Percentiles rank a stretch among this genome's conserved stretches.
These are phyloP conservation scores for Coniochaeta prunicola DNA, from an alignment of 2,329 filamentous ascomycete species.

Conservation along the genomic window DNA sequence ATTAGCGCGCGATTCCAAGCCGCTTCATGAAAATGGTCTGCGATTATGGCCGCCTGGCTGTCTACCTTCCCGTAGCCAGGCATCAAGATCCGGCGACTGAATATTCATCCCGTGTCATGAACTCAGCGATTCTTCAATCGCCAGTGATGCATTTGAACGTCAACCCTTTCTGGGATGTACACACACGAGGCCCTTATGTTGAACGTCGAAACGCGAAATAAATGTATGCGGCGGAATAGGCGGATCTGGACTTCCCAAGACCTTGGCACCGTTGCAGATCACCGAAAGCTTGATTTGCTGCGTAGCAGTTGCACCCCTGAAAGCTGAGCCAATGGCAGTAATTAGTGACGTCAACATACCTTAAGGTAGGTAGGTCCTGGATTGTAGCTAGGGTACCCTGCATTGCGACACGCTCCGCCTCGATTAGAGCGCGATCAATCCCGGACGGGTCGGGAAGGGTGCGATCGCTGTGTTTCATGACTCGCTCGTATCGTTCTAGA, in stretches of 20 bases:
- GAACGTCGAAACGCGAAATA: neutral
- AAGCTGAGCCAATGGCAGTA: neutral
- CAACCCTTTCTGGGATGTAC: too few relatives aligned
- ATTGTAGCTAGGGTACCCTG: neutral
- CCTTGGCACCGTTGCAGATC: neutral
- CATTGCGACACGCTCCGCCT: neutral
- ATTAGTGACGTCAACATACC: neutral
- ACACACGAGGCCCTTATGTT: too few relatives aligned
- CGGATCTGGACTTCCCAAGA: neutral
- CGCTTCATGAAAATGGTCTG: too few relatives aligned
- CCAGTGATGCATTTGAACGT: too few relatives aligned
- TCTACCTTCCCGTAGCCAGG: too few relatives aligned
- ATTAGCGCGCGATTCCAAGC: too few relatives aligned
- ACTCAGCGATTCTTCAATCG: too few relatives aligned
- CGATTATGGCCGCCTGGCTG: too few relatives aligned
- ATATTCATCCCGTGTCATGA: too few relatives aligned
- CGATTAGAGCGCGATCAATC: neutral
- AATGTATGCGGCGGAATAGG: neutral
- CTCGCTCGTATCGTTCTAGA: neutral
- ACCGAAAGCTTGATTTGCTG: neutral
- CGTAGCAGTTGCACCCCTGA: neutral
- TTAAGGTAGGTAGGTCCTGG: too few relatives aligned
- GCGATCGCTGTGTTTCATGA: neutral
- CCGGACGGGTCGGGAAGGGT: neutral
- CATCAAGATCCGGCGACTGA: too few relatives aligned